Conservation (phyloP, 768 basidiomycete genomes). For the Leccinellum albellum region DNA sequence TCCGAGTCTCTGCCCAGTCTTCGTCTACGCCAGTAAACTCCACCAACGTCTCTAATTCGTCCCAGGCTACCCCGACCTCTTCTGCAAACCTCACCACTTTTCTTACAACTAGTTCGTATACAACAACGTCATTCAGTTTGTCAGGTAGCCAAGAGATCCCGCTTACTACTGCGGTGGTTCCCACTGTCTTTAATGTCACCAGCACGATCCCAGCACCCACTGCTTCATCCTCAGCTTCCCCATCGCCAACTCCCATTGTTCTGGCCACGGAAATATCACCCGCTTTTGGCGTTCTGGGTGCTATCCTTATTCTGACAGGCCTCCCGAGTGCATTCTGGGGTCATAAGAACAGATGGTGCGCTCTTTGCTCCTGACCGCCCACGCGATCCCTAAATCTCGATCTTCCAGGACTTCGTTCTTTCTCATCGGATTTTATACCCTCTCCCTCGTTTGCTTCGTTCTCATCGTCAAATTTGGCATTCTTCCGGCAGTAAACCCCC, state of each 20-base stretch:
- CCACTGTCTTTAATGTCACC: constrained; percentile 63
- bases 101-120: constrained; percentile 50
- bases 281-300: constrained; percentile 87
- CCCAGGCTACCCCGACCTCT: neutral
- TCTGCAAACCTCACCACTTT: constrained; percentile 46
- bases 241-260: constrained; percentile 33
- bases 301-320: constrained; percentile 83
- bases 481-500: constrained; percentile 77
- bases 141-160: constrained; percentile 48
- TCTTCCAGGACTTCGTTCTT: constrained; percentile 84
- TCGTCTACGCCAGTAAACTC: constrained; percentile 20
- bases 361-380: constrained; percentile 6
- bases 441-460: constrained; percentile 80
- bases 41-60: constrained; percentile 10
- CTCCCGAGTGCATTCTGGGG: constrained; percentile 88
- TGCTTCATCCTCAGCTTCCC: constrained; percentile 41
- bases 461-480: constrained; percentile 89
- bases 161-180: constrained; percentile 52
- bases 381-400: constrained; percentile 6
- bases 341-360: constrained; percentile 92
- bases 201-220: constrained; percentile 47
- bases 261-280: constrained; percentile 73
- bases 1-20: constrained; percentile 38
- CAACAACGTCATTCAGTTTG: constrained; percentile 44
- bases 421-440: constrained; percentile 85